phyloP scores from a whole-genome alignment of 768 basidiomycete genomes.

The Gymnopilus junonius region DNA sequence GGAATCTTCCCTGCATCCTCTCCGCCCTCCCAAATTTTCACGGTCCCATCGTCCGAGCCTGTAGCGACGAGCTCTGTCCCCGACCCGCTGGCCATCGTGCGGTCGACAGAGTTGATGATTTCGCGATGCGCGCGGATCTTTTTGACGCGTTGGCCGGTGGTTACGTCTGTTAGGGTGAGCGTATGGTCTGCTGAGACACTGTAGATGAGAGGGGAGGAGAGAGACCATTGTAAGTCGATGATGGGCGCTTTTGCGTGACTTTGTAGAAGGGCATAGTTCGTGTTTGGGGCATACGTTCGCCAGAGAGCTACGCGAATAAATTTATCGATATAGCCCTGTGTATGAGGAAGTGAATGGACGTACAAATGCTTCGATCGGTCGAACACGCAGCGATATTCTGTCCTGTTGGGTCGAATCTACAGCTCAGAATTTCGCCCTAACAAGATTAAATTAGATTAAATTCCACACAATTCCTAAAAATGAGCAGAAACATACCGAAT shows the following conservation, averaged over 20 bases:
- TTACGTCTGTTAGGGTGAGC: conserved; percentile 74
- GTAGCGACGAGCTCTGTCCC: conserved; percentile 87
- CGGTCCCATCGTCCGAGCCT: conserved; percentile 91
- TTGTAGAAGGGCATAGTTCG: conserved; percentile 87
- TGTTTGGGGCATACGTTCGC: conserved; percentile 91
- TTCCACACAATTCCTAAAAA: neutral
- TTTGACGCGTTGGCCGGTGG: conserved; percentile 80
- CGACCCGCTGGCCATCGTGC: conserved; percentile 82
- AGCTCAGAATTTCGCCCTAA: conserved; percentile 77
- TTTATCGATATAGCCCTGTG: neutral
- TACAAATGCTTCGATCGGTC: conserved; percentile 88
- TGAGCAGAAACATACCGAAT: conserved; percentile 61
- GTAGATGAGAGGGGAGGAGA: conserved; percentile 73
- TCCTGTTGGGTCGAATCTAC: conserved; percentile 93
- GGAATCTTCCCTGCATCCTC: conserved; percentile 74
- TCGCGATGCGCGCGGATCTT: conserved; percentile 90
- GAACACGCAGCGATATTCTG: conserved; percentile 94
- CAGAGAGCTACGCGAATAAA: conserved; percentile 64
- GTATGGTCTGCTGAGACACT: conserved; percentile 92
- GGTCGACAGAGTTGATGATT: conserved; percentile 88
- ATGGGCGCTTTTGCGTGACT: conserved; percentile 90
- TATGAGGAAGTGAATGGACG: conserved; percentile 29
- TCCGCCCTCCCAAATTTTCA: conserved; percentile 90
- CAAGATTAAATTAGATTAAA: conserved; percentile 3
- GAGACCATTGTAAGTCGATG: conserved; percentile 90